Evolutionary conservation across 495 filamentous ascomycete genomes (phyloP), one percentile per base, ranked within the genome.

Genomic region (Tuber indicum): DNA sequence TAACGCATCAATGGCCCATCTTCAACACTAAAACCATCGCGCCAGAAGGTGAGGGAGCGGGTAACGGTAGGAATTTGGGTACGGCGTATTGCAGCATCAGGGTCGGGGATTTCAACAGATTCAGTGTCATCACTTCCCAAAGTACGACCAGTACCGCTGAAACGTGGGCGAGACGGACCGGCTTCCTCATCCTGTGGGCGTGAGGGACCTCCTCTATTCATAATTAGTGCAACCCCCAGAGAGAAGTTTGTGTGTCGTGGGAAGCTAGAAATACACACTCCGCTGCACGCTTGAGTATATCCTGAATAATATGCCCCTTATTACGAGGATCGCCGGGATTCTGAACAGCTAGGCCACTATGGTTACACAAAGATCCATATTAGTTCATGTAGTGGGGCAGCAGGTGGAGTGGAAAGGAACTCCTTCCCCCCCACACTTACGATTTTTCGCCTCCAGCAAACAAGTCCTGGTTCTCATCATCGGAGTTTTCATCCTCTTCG

Each of bases 391-490:
- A 36, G 70, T 66, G 58, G 58, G 26, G 58, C 26, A 66, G 26
- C 26, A 26, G 36, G 70, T 39, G 49, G 71, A 74, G 42, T 12
- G 73, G 14, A 21, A 19, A 39, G 23, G 12, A 47, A 41, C 43
- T 73, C 41, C 36, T 23, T 42, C 44, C 41, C 43, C 17, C 26
- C 43, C 19, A 71, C 58, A 66, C 82, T 75, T 79, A 83, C 39
- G 94, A 97, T 86, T 99, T 99, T 86, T 97, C 96, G 70, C 96
- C 96, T 73, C 96, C 96, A 12, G 96, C 92, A 84, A 96, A 99
- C 72, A 97, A 88, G 83, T 98, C 93, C 75, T 93, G 89, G 10
- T 91, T 89, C 47, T 87, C 86, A 41, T 90, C 86, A 8, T 89
- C 88, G 46, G 91, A 89, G 66, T 91, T 87, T 3, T 89, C 89